phyloP scores from a whole-genome alignment of 2,329 filamentous ascomycete genomes.

The Colletotrichum graminicola region DNA sequence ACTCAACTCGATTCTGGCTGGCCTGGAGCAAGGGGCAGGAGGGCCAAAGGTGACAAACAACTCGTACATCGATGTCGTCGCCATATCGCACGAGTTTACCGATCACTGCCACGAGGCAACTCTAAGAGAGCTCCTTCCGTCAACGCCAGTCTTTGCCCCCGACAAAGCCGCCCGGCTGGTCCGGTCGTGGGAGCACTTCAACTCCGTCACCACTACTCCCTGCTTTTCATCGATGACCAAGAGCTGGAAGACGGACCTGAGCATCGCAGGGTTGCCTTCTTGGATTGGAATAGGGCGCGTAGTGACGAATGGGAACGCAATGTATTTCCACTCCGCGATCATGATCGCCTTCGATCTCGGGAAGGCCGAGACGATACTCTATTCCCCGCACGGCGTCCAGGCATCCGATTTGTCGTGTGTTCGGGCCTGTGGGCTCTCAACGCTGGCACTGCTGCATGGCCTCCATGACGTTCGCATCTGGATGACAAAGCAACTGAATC shows the following conservation, averaged over 20 bases:
- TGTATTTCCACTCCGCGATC: slow-evolving; percentile 73
- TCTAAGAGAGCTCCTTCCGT: slow-evolving; percentile 63
- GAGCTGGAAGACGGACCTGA: slow-evolving; percentile 46
- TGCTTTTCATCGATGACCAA: slow-evolving; percentile 53
- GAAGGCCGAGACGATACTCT: slow-evolving; percentile 42
- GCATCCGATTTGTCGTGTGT: slow-evolving; percentile 58
- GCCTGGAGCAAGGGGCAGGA: slow-evolving; percentile 56
- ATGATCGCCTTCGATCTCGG: slow-evolving; percentile 64
- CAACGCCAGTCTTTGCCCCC: slow-evolving; percentile 71
- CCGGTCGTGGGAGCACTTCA: slow-evolving; percentile 70
- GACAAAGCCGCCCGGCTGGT: slow-evolving; percentile 70
- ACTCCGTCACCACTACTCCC: slow-evolving; percentile 63
- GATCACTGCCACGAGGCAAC: slow-evolving; percentile 76
- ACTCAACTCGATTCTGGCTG: slow-evolving; percentile 63
- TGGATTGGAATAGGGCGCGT: slow-evolving; percentile 74
- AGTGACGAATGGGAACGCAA: slow-evolving; percentile 63
- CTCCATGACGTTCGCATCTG: slow-evolving; percentile 70
- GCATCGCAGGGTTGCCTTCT: slow-evolving; percentile 57
- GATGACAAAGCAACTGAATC: slow-evolving; percentile 68
- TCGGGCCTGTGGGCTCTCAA: slow-evolving; percentile 58
- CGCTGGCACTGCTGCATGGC: slow-evolving; percentile 73
- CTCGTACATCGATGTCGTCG: slow-evolving; percentile 68
- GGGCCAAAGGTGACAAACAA: slow-evolving; percentile 41
- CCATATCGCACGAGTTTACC: slow-evolving; percentile 75
- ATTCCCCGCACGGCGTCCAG: slow-evolving; percentile 40